Evolutionary conservation across 306 rosid species (phyloP).

Genomic region (Fagus sylvatica): DNA sequence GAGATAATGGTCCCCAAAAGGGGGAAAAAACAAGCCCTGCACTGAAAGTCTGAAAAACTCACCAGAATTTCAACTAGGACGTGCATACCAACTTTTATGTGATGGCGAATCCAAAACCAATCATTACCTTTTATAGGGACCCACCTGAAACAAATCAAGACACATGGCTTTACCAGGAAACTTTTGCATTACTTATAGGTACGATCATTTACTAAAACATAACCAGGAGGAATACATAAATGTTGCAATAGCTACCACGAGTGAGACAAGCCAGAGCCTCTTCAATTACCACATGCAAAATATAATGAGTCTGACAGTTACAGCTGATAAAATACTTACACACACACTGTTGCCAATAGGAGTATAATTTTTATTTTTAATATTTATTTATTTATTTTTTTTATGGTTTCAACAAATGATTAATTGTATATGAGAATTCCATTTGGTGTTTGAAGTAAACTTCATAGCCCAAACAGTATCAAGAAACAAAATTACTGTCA

Average conservation of each 20-base stretch:
- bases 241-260: neutral
- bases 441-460: conserved; percentile 15
- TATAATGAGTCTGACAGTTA: neutral
- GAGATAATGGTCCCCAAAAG: conserved; percentile 14
- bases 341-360: neutral
- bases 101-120: conserved; percentile 99
- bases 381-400: too few species aligned
- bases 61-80: conserved; percentile 89
- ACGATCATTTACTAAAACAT: neutral
- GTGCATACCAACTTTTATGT: conserved; percentile 86
- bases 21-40: conserved; percentile 6
- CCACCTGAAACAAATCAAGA: conserved; percentile 67
- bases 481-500: conserved; percentile 8
- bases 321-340: neutral
- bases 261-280: neutral
- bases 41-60: conserved; percentile 37
- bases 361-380: neutral
- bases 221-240: neutral
- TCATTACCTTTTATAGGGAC: conserved; percentile 91
- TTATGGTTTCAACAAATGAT: conserved; percentile 13
- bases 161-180: conserved; percentile 32
- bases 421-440: neutral
- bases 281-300: neutral
- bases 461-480: neutral
- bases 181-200: neutral